Conservation (phyloP, 2,329 filamentous ascomycete genomes). For the Monilinia vaccinii-corymbosi region DNA sequence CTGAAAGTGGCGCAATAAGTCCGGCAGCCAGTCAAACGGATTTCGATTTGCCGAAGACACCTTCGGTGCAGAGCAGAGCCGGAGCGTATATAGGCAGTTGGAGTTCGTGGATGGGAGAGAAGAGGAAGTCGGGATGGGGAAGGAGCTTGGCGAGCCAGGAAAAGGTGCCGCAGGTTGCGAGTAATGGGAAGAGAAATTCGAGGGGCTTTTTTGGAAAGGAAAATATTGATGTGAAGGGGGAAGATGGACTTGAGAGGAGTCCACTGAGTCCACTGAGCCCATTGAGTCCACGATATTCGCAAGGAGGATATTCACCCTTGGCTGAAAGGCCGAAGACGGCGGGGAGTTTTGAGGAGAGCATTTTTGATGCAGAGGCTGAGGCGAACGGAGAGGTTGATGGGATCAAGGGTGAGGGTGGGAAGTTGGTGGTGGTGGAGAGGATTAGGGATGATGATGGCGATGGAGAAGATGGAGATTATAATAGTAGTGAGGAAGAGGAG, state of each 20-base stretch:
- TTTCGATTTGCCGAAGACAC: slow-evolving; percentile 33
- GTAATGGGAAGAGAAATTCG: slow-evolving; percentile 22
- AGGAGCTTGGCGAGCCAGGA: slow-evolving; percentile 57
- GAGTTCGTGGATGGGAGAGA: slow-evolving; percentile 66
- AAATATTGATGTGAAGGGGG: slow-evolving; percentile 4
- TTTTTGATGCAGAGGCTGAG: slow-evolving; percentile 28
- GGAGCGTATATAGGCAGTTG: slow-evolving; percentile 60
- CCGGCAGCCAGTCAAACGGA: slow-evolving; percentile 27
- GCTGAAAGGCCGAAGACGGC: slow-evolving; percentile 18
- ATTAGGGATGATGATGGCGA: neutral
- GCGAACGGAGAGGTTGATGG: neutral
- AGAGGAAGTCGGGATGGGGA: slow-evolving; percentile 45
- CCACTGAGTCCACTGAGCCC: slow-evolving; percentile 26
- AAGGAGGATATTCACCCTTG: neutral
- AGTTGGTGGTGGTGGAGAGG: neutral
- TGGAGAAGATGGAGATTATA: neutral
- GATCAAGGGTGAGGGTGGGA: neutral
- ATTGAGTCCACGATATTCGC: slow-evolving; percentile 22
- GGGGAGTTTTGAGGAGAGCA: slow-evolving; percentile 26
- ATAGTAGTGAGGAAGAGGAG: neutral
- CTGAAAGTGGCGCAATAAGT: slow-evolving; percentile 11
- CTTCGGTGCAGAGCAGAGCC: slow-evolving; percentile 41
- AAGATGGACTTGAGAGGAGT: slow-evolving; percentile 24
- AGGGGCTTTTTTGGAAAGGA: slow-evolving; percentile 15
- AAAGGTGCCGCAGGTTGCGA: slow-evolving; percentile 60